Base-by-base conservation (phyloP, 805 yeast species). In the Trichomonascus vanleenenianus region DNA sequence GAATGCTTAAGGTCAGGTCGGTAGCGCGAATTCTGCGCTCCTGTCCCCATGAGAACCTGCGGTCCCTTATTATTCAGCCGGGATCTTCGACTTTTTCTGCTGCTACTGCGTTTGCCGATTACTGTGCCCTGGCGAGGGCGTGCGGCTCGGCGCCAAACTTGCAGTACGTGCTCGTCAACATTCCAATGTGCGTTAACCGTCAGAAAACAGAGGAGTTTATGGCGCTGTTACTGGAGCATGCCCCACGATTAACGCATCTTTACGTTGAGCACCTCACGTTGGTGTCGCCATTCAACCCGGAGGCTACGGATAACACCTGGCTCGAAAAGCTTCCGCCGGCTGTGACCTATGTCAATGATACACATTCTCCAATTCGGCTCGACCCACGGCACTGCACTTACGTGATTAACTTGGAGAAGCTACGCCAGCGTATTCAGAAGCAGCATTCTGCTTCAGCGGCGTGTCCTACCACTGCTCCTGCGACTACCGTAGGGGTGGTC, bases 41-140 rank as follows among this genome's bases (percentile, higher is more conserved):
- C 30, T n/a, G 12, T 5, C 19, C 16, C 8, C 35, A 32, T n/a
- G 3, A 15, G 15, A 20, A 14, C 4, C 25, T 42, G n/a, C 31
- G 39, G 3, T 42, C 44, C 11, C 20, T 42, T 30, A 14, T 33
- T 10, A 30, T 42, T 3, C 44, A 42, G 39, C 44, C 44, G 4
- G 38, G 44, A 30, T 11, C 16, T n/a, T 8, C 33, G 4, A 22
- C 8, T 22, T 22, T 22, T 10, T 33, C 27, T 15, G 11, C 39
- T 8, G 33, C 33, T 8, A 32, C 27, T 12, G n/a, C 44, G 5
- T 32, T 15, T 11, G 8, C 31, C 5, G 44, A 42, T 6, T 35
- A 18, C 39, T 32, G 38, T 19, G 12, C 16, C 3, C 32, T 42
- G 22, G 27, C 32, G 22, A 33, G 16, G 5, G 42, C 32, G 22